phyloP scores from a whole-genome alignment of 331 rosid genomes.

The Erythrophleum ivorense region DNA sequence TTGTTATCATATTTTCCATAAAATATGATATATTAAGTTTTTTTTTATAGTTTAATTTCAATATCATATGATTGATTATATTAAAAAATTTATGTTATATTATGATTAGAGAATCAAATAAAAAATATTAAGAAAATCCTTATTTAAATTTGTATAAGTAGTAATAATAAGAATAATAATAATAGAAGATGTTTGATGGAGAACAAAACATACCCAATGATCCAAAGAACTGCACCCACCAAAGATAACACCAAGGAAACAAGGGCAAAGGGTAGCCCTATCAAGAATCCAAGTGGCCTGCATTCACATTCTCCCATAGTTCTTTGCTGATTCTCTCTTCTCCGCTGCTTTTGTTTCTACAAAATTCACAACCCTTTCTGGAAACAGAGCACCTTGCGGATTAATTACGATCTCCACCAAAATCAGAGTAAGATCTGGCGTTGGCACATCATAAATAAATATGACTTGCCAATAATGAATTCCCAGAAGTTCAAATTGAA shows the following conservation, averaged over 20 bases:
- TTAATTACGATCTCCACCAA: not conserved
- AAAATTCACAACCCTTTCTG: not conserved
- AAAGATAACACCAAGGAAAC: constrained; percentile 33
- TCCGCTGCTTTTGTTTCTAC: not conserved
- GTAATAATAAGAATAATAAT: no score
- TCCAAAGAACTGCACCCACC: constrained; percentile 41
- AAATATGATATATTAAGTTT: no score
- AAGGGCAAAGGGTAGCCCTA: constrained; percentile 44
- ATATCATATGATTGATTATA: no score
- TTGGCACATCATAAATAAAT: no score
- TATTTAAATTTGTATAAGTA: not conserved
- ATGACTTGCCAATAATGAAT: not conserved
- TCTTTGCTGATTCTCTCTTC: not conserved
- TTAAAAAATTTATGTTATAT: no score
- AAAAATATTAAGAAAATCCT: not conserved
- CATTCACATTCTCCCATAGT: constrained; percentile 36
- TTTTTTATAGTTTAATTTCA: no score
- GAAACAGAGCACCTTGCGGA: not conserved
- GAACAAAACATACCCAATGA: constrained; percentile 34
- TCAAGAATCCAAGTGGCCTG: constrained; percentile 44
- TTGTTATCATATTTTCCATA: no score
- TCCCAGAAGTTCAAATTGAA: not conserved
- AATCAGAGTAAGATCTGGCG: no score
- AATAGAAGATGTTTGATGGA: not conserved
- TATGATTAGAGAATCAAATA: no score